These are phyloP conservation scores for Cercophora sp. DNA, from an alignment of 495 filamentous ascomycete species.

Conservation along the genomic window DNA sequence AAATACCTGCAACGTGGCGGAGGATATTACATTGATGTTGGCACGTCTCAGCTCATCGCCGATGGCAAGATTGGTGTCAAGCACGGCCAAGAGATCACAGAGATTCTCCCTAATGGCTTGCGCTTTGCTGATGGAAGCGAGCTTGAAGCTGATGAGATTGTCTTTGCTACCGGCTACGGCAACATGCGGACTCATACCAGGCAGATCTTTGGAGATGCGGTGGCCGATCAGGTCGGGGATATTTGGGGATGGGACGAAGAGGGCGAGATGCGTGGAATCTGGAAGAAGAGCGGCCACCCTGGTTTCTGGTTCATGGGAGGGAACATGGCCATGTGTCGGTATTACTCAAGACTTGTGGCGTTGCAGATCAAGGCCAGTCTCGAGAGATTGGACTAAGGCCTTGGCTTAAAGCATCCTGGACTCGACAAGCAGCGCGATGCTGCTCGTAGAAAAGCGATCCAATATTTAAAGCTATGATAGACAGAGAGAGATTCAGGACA, in stretches of 20 bases:
- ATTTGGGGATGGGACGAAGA: conserved; percentile 79
- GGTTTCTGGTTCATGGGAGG: conserved; percentile 85
- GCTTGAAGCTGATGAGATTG: conserved; percentile 72
- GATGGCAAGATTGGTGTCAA: conserved; percentile 76
- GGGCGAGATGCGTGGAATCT: conserved; percentile 71
- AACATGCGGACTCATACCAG: conserved; percentile 68
- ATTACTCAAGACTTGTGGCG: conserved; percentile 66
- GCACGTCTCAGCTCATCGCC: conserved; percentile 65
- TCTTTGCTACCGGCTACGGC: conserved; percentile 79
- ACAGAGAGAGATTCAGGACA: no score
- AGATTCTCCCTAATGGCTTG: conserved; percentile 58
- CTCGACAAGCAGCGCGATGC: no score
- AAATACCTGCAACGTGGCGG: conserved; percentile 76
- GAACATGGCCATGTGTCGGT: conserved; percentile 70
- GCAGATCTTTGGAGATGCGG: conserved; percentile 64
- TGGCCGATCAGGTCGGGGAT: conserved; percentile 61
- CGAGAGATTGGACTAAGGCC: conserved; percentile 37
- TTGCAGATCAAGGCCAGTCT: conserved; percentile 71
- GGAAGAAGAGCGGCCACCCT: conserved; percentile 65
- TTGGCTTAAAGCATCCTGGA: no score
- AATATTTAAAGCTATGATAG: no score
- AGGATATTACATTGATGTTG: conserved; percentile 81
- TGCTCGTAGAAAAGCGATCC: no score
- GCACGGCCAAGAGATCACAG: conserved; percentile 61
- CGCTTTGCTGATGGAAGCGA: conserved; percentile 62